Evolutionary conservation across 257 asterid species (phyloP).

Genomic region (Rubia yunnanensis): DNA sequence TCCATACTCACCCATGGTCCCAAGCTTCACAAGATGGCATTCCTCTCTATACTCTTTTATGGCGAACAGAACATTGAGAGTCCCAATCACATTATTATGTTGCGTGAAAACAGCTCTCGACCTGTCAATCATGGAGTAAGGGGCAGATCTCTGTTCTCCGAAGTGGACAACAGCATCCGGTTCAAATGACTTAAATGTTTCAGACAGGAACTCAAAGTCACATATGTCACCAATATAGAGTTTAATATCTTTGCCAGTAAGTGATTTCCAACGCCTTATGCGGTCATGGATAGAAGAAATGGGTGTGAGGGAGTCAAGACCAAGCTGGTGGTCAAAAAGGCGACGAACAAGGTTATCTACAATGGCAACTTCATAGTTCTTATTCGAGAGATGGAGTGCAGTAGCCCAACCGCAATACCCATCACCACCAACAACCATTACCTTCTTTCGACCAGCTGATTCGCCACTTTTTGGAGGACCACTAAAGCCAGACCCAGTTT

Average conservation of each 20-base stretch:
- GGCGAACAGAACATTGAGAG: constrained; percentile 83
- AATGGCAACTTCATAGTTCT: constrained; percentile 62
- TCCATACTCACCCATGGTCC: constrained; percentile 99
- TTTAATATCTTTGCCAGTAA: constrained; percentile 62
- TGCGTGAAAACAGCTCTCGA: constrained; percentile 88
- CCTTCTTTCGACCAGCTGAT: constrained; percentile 40
- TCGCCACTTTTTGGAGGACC: constrained; percentile 21
- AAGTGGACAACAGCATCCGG: constrained; percentile 93
- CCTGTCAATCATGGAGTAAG: constrained; percentile 94
- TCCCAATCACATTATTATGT: constrained; percentile 85
- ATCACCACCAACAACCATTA: constrained; percentile 96
- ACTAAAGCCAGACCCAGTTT: constrained; percentile 32
- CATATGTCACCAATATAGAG: constrained; percentile 80
- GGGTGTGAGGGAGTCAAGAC: constrained; percentile 89
- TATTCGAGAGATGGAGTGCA: constrained; percentile 61
- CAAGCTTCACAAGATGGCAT: constrained; percentile 94
- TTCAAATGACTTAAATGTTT: constrained; percentile 59
- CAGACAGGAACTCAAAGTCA: constrained; percentile 82
- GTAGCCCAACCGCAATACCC: constrained; percentile 93
- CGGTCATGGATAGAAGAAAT: constrained; percentile 81
- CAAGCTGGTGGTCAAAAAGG: constrained; percentile 81
- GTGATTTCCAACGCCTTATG: constrained; percentile 68
- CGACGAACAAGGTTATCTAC: constrained; percentile 90
- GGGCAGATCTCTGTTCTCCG: constrained; percentile 96
- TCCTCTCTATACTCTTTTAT: constrained; percentile 81